Percentiles rank a stretch among this genome's conserved stretches.
phyloP scores from a whole-genome alignment of 2,329 filamentous ascomycete species.

The Chaetomiaceae sp. region DNA sequence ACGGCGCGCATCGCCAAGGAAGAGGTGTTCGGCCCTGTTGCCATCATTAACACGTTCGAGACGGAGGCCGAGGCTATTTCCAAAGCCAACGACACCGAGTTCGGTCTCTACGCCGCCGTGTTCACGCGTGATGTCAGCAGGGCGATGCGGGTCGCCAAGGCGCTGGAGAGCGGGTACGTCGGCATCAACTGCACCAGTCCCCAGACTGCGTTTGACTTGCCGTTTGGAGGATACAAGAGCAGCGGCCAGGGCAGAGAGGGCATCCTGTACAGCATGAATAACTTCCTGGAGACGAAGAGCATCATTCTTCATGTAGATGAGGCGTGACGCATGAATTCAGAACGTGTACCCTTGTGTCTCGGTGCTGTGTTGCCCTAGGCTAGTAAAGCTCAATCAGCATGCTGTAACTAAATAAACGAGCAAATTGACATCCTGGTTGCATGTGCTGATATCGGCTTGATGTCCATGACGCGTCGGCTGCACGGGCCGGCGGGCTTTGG shows the following conservation, averaged over 20 bases:
- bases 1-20: conserved; percentile 47
- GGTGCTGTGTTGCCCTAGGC: no score
- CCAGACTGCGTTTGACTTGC: conserved; percentile 32
- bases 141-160: conserved; percentile 41
- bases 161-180: conserved; percentile 54
- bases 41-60: conserved; percentile 52
- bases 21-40: conserved; percentile 60
- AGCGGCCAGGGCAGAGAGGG: conserved; percentile 35
- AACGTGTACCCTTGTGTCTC: no score
- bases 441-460: no score
- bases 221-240: conserved; percentile 39
- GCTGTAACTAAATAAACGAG: no score
- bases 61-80: conserved; percentile 48
- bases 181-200: conserved; percentile 47
- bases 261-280: conserved; percentile 32
- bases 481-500: no score
- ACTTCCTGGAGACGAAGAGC: conserved; percentile 31
- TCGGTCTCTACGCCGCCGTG: conserved; percentile 49
- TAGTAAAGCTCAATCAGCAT: no score
- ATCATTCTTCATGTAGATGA: conserved; percentile 27
- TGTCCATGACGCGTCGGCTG: no score
- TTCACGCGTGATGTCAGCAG: conserved; percentile 47
- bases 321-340: conserved; percentile 3
- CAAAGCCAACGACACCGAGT: conserved; percentile 51
- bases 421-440: no score